Evolutionary conservation across 495 filamentous ascomycete species (phyloP), one percentile per base, ranked within the genome.

Genomic region (Trypethelium eluteriae): DNA sequence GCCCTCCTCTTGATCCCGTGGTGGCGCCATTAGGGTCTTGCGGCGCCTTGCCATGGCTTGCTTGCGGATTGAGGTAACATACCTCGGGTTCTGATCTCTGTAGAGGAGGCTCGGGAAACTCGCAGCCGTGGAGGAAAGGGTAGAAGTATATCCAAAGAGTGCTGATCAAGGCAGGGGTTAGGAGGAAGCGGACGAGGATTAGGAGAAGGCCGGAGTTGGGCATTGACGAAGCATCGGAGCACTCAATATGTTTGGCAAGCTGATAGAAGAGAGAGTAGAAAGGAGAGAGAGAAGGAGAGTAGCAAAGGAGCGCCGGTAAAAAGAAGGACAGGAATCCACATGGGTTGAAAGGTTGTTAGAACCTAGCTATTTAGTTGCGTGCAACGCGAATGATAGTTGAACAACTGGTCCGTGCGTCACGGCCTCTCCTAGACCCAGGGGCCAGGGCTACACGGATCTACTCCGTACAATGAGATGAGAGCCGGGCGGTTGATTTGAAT

Each of bases 101-200:
- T 39, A 65, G 53, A 64, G 63, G 86, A 81, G 7, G 86, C 73
- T 59, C 64, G 35, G 91, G 90, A 76, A 98, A 97, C 56, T 84
- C 85, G 81, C 94, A 98, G 73, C 82, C 81, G 65, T 86, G 83
- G 73, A 96, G 86, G 69, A 91, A 73, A 3, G 94, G 93, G 79
- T 95, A 98, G 68, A 92, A 80, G 78, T 97, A 96, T 63, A 98
- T 83, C 77, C 91, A 93, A 67, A 86, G 65, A 64, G 88, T 91
- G 68, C 82, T 81, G 65, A 84, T 75, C 65, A 93, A 69, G 64
- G 88, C 84, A 64, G 92, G 74, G n/a, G 89, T 87, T 57, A 92
- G 69, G 61, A 96, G 82, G 62, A 89, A 72, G 73, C 75, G 66
- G 64, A 73, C 70, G 59, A 72, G 62, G 63, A 70, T 38, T 65